Percentiles rank a stretch among this genome's conserved stretches.
These are phyloP conservation scores for Kokia cookei DNA, from an alignment of 441 rosid species.

Conservation along the genomic window DNA sequence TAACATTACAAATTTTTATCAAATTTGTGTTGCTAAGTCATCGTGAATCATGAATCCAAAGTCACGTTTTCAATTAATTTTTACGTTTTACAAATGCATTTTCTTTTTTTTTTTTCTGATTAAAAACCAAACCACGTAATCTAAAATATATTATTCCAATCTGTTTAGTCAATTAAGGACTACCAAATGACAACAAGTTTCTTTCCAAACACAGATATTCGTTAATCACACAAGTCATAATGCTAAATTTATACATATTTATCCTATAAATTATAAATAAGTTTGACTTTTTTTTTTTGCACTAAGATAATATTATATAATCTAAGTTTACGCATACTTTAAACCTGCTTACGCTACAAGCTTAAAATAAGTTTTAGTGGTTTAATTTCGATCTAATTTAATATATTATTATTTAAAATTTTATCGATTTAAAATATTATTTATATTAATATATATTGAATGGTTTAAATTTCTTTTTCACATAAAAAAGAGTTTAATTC, in stretches of 20 bases:
- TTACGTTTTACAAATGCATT: neutral
- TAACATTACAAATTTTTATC: no score
- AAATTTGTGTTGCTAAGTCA: no score
- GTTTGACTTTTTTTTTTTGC: neutral
- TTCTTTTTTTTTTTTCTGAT: neutral
- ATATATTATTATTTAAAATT: no score
- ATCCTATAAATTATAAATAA: neutral
- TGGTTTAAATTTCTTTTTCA: no score
- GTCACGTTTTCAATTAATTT: neutral
- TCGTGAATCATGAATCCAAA: neutral
- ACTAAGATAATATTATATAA: neutral
- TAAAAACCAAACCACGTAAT: neutral
- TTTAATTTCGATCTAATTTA: no score
- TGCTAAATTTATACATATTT: neutral
- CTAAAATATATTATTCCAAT: neutral
- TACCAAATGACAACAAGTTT: neutral
- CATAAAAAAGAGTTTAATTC: no score
- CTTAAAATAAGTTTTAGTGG: no score
- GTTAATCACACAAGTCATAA: neutral
- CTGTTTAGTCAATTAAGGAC: neutral
- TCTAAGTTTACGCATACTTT: neutral
- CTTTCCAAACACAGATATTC: neutral
- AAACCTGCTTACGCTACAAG: no score
- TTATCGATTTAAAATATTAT: no score
- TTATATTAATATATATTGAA: no score